Percentiles rank a stretch among this genome's conserved stretches.
Evolutionary conservation across 2,329 filamentous ascomycete genomes (phyloP).

Genomic region (Cyanodermella asteris): DNA sequence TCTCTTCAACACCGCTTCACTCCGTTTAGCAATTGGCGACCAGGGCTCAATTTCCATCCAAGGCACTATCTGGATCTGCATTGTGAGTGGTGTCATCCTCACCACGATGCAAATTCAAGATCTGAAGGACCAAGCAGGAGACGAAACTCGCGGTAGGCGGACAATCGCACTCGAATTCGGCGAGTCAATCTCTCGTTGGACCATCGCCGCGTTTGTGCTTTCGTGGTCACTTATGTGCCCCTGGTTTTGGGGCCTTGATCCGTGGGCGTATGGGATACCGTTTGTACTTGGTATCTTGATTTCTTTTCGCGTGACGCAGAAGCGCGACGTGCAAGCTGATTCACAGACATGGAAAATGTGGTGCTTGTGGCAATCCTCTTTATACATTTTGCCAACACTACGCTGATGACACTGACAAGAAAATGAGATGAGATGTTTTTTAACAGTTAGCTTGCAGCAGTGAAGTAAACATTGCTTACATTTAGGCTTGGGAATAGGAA

Average conservation of each 20-base stretch:
- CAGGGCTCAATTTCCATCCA: constrained; percentile 7
- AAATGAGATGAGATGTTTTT: no score
- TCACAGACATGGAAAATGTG: neutral
- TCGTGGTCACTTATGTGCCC: constrained; percentile 10
- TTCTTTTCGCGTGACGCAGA: neutral
- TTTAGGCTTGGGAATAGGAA: no score
- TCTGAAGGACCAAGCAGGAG: constrained; percentile 13
- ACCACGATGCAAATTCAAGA: constrained; percentile 5
- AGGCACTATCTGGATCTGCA: constrained; percentile 1
- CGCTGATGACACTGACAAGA: no score
- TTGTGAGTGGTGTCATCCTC: constrained; percentile 3
- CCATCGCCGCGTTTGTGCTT: constrained; percentile 8
- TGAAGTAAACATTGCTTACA: no score
- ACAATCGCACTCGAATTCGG: constrained; percentile 12
- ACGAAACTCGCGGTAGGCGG: constrained; percentile 10
- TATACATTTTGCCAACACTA: constrained; percentile 1
- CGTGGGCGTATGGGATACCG: neutral
- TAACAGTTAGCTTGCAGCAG: no score
- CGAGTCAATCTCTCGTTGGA: constrained; percentile 9
- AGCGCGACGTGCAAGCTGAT: neutral
- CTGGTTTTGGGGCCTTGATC: constrained; percentile 5
- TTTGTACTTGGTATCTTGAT: neutral
- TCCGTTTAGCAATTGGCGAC: constrained; percentile 2
- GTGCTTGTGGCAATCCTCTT: neutral
- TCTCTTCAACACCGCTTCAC: constrained; percentile 2